Evolutionary conservation across 768 basidiomycete species (phyloP).

Genomic region (Chiua virens): DNA sequence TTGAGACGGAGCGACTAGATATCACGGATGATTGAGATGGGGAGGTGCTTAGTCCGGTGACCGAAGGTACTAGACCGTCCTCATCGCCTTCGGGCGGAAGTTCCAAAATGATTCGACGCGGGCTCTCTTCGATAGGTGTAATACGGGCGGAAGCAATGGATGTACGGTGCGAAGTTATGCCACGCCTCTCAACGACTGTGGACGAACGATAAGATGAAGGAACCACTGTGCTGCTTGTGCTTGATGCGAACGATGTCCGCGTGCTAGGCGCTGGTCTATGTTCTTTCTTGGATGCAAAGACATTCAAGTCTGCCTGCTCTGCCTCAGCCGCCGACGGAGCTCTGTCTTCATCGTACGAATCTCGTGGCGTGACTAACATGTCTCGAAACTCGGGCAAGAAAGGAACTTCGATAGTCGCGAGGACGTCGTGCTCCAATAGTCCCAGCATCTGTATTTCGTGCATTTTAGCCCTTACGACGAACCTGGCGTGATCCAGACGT

Average conservation of each 20-base stretch:
- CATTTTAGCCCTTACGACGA: constrained; percentile 94
- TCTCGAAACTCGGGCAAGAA: constrained; percentile 54
- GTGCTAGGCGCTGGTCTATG: constrained; percentile 27
- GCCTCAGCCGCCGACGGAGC: constrained; percentile 54
- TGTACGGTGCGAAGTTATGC: constrained; percentile 43
- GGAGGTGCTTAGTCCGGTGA: constrained; percentile 53
- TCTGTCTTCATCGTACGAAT: constrained; percentile 34
- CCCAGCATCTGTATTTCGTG: constrained; percentile 96
- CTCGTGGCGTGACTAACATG: constrained; percentile 31
- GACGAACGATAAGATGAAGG: constrained; percentile 37
- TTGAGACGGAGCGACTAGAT: constrained; percentile 48
- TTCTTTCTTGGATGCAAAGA: constrained; percentile 56
- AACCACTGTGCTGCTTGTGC: constrained; percentile 36
- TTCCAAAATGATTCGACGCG: constrained; percentile 47
- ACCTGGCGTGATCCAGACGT: constrained; percentile 47
- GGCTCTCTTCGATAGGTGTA: constrained; percentile 71
- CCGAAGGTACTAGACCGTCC: constrained; percentile 31
- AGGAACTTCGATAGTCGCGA: constrained; percentile 86
- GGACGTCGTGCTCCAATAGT: constrained; percentile 85
- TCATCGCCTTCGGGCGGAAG: constrained; percentile 47
- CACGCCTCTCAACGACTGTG: constrained; percentile 39
- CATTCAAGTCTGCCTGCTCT: constrained; percentile 71
- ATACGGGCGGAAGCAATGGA: constrained; percentile 51
- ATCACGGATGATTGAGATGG: constrained; percentile 67
- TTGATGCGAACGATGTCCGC: constrained; percentile 44